phyloP scores from a whole-genome alignment of 192 early-diverging fungal species.

The Paraglomus brasilianum region DNA sequence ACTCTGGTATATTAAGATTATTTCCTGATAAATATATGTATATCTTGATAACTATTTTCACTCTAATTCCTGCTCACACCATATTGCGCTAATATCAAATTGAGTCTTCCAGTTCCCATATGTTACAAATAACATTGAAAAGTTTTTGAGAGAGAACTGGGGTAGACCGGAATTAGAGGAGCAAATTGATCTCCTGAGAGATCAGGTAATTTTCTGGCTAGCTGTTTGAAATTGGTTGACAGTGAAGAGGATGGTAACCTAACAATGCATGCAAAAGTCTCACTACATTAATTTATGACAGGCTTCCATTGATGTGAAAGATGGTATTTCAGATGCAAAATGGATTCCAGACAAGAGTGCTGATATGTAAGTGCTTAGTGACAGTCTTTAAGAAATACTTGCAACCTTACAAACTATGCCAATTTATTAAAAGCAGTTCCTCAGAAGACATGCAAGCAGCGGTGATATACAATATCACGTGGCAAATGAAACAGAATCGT shows the following conservation, averaged over 20 bases:
- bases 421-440: slow-evolving; percentile 32
- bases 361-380: slow-evolving; percentile 33
- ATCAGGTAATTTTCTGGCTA: slow-evolving; percentile 40
- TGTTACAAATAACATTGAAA: slow-evolving; percentile 55
- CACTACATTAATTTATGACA: slow-evolving; percentile 7
- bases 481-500: slow-evolving; percentile 84
- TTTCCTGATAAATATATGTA: no score
- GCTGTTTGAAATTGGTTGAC: background rate
- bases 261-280: background rate
- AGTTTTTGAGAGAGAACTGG: slow-evolving; percentile 69
- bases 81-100: background rate
- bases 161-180: slow-evolving; percentile 40
- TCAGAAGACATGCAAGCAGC: slow-evolving; percentile 48
- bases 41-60: background rate
- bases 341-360: slow-evolving; percentile 42
- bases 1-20: slow-evolving; percentile 52
- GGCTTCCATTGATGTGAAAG: slow-evolving; percentile 48
- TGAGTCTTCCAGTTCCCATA: slow-evolving; percentile 72
- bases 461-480: slow-evolving; percentile 69
- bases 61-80: background rate
- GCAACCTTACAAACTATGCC: background rate
- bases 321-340: slow-evolving; percentile 41
- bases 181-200: slow-evolving; percentile 47
- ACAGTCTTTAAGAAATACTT: background rate
- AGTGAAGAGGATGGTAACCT: background rate